Base-by-base conservation (phyloP, 2,329 filamentous ascomycete genomes). In the Stachybotrys chartarum region DNA sequence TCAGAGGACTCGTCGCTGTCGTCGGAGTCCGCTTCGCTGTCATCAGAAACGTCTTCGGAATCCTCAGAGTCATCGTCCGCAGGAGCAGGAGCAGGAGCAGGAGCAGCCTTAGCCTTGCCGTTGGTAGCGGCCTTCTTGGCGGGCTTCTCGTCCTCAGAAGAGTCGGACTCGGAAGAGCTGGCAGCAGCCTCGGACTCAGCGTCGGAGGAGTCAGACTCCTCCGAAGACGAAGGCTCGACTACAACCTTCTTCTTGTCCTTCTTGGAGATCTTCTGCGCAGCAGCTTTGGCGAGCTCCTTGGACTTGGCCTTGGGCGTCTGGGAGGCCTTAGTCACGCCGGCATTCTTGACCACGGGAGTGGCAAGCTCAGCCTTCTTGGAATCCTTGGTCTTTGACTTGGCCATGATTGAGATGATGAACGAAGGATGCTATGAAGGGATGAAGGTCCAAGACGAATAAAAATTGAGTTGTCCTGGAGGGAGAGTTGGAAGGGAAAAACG, bases 241-340 rank as follows among this genome's bases (percentile, higher is more conserved):
- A 64, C 64, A 32, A 72, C 70, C 68, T 78, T 76, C 67, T 77
- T 74, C 64, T 72, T 70, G 66, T 75, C 74, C 62, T 71, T 71
- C 35, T 64, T 47, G 16, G 17, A 63, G 54, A 75, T 64, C 61
- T 76, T 75, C 72, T 83, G 82, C 62, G 75, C 69, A 56, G 80
- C 75, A 57, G 78, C 75, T 79, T 88, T 88, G 64, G 84, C 84
- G 24, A 82, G 68, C 60, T 84, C 78, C 79, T 88, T 88, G 64
- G 83, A 80, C 77, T 87, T 87, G 58, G 78, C 74, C 74, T 84
- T 86, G 68, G 84, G 73, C 61, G 80, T 81, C 70, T 87, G 79
- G 58, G 82, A 77, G 54, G 84, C 69, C 79, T 91, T 91, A 75
- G 80, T 82, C 65, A 89, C 78, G 61, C 82, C 81, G 62, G 78